Evolutionary conservation across 805 yeast species (phyloP).

Genomic region (Lipomyces yamanashiensis): DNA sequence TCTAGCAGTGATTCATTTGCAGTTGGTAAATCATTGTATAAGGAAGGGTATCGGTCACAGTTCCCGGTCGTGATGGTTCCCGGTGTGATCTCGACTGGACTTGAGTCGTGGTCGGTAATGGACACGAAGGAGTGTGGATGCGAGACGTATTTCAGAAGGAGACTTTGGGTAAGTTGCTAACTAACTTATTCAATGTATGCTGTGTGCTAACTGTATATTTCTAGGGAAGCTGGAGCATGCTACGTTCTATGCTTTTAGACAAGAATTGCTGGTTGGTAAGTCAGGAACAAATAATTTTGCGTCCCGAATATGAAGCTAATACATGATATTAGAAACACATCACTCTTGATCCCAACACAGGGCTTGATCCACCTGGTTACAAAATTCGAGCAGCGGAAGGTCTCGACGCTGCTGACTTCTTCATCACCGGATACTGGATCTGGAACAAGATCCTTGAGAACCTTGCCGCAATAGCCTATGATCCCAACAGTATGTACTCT

Average conservation of each 20-base stretch:
- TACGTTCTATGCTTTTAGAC: conserved; percentile 87
- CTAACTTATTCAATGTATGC: neutral
- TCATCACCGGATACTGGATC: conserved; percentile 97
- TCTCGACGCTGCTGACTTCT: conserved; percentile 94
- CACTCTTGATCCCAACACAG: conserved; percentile 87
- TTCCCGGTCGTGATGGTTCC: conserved; percentile 89
- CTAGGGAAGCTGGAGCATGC: conserved; percentile 88
- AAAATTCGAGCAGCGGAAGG: conserved; percentile 91
- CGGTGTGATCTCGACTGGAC: conserved; percentile 93
- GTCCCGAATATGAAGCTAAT: neutral
- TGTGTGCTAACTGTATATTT: neutral
- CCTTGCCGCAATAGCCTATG: conserved; percentile 91
- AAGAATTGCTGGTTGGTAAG: conserved; percentile 81
- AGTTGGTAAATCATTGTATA: conserved; percentile 71
- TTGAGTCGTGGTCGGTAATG: conserved; percentile 88
- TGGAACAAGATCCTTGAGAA: conserved; percentile 97
- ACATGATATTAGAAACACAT: conserved; percentile 59
- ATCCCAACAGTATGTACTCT: conserved; percentile 83
- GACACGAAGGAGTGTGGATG: conserved; percentile 83
- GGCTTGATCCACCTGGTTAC: conserved; percentile 85
- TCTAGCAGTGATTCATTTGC: conserved; percentile 76
- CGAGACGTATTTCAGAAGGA: conserved; percentile 80
- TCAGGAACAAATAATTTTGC: neutral
- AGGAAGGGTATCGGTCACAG: conserved; percentile 58
- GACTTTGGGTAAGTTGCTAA: conserved; percentile 65